These are phyloP conservation scores for Dothistroma septosporum DNA, from an alignment of 2,329 filamentous ascomycete species.

Conservation along the genomic window DNA sequence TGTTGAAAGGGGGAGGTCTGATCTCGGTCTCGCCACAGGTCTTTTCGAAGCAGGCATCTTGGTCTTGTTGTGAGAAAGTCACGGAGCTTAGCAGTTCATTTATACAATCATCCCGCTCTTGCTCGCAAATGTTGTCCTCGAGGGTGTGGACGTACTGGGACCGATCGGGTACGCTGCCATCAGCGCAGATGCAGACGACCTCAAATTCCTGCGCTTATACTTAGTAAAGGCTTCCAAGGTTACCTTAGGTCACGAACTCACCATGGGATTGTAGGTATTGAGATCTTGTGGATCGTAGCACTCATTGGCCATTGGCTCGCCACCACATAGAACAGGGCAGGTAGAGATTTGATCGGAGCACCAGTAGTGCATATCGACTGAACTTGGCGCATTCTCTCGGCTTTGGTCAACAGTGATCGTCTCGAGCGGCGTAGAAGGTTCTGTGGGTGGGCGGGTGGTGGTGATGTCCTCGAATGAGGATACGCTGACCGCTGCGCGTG, in stretches of 20 bases:
- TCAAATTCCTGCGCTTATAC: neutral
- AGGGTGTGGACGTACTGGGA: neutral
- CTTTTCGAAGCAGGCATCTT: neutral
- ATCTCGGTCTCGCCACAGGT: neutral
- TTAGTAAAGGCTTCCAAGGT: neutral
- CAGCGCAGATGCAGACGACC: neutral
- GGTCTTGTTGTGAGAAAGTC: neutral
- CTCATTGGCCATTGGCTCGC: neutral
- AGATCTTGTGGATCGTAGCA: neutral
- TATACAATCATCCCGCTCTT: neutral
- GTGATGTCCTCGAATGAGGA: neutral
- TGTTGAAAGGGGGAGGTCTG: neutral
- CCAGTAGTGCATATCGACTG: neutral
- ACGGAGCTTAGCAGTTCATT: neutral
- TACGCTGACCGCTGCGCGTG: neutral
- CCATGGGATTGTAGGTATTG: neutral
- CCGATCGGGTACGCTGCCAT: neutral
- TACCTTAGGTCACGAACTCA: neutral
- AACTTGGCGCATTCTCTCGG: neutral
- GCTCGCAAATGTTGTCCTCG: neutral
- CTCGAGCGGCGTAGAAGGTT: neutral
- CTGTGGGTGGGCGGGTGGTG: neutral
- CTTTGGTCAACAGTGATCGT: neutral
- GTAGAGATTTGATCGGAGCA: neutral
- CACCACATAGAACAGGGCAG: neutral